These are phyloP conservation scores for Eimeria sp. DNA, from an alignment of 169 alveolate genomes.

Conservation along the genomic window DNA sequence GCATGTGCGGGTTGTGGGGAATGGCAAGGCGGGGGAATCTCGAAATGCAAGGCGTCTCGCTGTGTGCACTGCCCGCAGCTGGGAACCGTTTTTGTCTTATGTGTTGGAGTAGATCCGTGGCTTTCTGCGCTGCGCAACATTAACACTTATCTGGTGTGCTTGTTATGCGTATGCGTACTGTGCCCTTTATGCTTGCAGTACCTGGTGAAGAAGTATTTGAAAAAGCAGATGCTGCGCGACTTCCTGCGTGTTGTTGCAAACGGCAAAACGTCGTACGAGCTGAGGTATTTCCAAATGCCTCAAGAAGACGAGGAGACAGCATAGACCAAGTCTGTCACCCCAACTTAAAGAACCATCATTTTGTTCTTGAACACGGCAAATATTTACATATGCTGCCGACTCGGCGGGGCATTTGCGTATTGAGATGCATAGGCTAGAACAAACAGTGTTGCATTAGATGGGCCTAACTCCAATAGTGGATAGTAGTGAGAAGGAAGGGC, in stretches of 20 bases:
- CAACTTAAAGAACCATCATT: neutral
- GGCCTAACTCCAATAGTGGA: neutral
- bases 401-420: neutral
- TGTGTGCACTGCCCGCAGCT: neutral
- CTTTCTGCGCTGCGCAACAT: neutral
- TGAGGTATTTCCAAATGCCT: slow-evolving; percentile 88
- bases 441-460: neutral
- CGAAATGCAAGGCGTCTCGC: neutral
- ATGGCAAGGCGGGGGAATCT: neutral
- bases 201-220: slow-evolving; percentile 99
- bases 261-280: slow-evolving; percentile 87
- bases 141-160: neutral
- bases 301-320: slow-evolving; percentile 85
- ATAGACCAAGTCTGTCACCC: neutral
- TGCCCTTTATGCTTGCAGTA: slow-evolving; percentile 90
- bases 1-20: neutral
- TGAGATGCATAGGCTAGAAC: neutral
- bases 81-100: neutral
- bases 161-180: neutral
- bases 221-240: slow-evolving; percentile 98
- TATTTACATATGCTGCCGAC: neutral
- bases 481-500: neutral
- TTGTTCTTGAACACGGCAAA: slow-evolving; percentile 6
- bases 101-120: neutral
- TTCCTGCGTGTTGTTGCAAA: slow-evolving; percentile 98